A percentile compares a stretch with the other conserved stretches of the same genome.
phyloP scores from a whole-genome alignment of 306 rosid genomes.

The Potentilla sterilis region DNA sequence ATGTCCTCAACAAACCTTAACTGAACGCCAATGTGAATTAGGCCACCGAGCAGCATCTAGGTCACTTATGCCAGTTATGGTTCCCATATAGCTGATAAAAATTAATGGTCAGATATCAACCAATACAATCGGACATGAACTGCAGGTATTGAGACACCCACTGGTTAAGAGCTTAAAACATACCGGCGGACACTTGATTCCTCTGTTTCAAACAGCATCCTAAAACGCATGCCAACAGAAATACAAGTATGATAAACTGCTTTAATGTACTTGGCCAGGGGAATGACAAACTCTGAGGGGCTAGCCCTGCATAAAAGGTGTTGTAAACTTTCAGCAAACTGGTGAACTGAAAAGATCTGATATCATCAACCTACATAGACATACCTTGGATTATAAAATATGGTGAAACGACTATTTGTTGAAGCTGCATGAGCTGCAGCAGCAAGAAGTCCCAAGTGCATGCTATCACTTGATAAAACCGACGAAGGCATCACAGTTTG shows the following conservation, averaged over 20 bases:
- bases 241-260: slow-evolving; percentile 95
- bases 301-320: slow-evolving; percentile 64
- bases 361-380: background rate
- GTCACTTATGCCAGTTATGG: slow-evolving; percentile 89
- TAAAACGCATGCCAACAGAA: slow-evolving; percentile 97
- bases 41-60: slow-evolving; percentile 81
- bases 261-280: slow-evolving; percentile 76
- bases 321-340: background rate
- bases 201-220: slow-evolving; percentile 98
- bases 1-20: slow-evolving; percentile 62
- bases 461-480: slow-evolving; percentile 95
- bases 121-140: background rate
- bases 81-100: slow-evolving; percentile 75
- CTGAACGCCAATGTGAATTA: slow-evolving; percentile 97
- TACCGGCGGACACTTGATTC: slow-evolving; percentile 98
- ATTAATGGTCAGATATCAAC: slow-evolving; percentile 22
- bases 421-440: slow-evolving; percentile 99
- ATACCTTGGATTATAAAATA: slow-evolving; percentile 96
- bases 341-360: background rate
- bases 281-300: slow-evolving; percentile 95
- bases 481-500: slow-evolving; percentile 99
- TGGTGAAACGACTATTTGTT: slow-evolving; percentile 92
- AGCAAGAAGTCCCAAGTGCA: slow-evolving; percentile 99
- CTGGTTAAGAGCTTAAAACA: slow-evolving; percentile 19
- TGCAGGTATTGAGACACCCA: background rate